Percentiles rank a stretch among this genome's conserved stretches.
phyloP scores from a whole-genome alignment of 2,329 filamentous ascomycete species.

The Lachnellula suecica region DNA sequence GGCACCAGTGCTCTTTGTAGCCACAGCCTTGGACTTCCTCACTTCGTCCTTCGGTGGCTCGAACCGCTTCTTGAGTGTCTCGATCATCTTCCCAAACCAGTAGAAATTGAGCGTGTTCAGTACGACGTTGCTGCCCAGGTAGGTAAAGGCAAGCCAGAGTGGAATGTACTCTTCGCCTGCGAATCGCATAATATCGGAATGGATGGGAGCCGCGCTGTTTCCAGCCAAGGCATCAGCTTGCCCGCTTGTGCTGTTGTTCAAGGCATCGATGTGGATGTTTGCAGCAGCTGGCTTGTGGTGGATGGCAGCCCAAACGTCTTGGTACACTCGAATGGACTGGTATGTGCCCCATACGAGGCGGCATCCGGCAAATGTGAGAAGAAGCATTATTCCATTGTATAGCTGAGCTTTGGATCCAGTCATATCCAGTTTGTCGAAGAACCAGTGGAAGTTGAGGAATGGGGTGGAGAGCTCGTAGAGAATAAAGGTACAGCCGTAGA shows the following conservation, averaged over 20 bases:
- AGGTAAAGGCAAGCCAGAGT: conserved; percentile 66
- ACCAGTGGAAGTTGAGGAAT: conserved; percentile 89
- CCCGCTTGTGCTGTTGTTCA: conserved; percentile 35
- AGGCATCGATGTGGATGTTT: conserved; percentile 33
- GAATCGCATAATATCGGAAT: conserved; percentile 47
- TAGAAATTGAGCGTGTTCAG: conserved; percentile 78
- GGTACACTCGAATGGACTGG: conserved; percentile 67
- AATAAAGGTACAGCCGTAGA: conserved; percentile 78
- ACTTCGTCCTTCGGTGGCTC: conserved; percentile 45
- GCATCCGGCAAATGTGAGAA: conserved; percentile 73
- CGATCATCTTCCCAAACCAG: conserved; percentile 88
- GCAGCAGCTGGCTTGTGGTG: conserved; percentile 39
- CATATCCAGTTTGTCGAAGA: conserved; percentile 82
- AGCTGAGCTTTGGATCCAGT: conserved; percentile 74
- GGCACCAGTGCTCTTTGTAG: conserved; percentile 26
- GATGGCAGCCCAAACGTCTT: conserved; percentile 65
- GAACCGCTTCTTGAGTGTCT: conserved; percentile 75
- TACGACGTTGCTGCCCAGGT: conserved; percentile 68
- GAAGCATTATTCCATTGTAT: conserved; percentile 72
- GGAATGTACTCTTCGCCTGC: conserved; percentile 57
- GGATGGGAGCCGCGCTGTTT: conserved; percentile 26
- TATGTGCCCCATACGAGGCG: conserved; percentile 78
- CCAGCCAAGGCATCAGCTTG: conserved; percentile 33
- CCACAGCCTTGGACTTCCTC: conserved; percentile 31
- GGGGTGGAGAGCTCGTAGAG: conserved; percentile 85